Conservation (phyloP, 352 stramenopile species). For the Pythium rhizo-oryzae region DNA sequence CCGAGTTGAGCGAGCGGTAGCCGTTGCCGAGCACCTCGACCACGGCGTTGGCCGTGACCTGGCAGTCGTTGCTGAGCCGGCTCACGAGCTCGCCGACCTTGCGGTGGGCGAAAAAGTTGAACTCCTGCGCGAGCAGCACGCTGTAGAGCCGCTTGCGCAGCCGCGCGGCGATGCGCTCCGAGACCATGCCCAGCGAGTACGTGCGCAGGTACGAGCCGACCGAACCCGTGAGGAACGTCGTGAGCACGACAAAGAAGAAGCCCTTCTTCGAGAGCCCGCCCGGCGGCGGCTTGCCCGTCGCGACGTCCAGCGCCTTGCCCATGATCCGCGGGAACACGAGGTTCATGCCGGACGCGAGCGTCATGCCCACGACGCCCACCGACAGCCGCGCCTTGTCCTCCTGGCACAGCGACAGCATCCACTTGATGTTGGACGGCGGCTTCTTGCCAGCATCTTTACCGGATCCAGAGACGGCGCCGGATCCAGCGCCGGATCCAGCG, state of each 20-base stretch:
- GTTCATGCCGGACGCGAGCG: slow-evolving; percentile 86
- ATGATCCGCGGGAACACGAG: slow-evolving; percentile 90
- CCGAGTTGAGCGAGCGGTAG: slow-evolving; percentile 89
- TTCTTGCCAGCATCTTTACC: too few relatives aligned
- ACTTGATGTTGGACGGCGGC: slow-evolving; percentile 50
- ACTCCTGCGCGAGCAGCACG: slow-evolving; percentile 79
- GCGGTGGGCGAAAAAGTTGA: slow-evolving; percentile 80
- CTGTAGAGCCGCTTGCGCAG: slow-evolving; percentile 78
- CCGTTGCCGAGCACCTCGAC: slow-evolving; percentile 87
- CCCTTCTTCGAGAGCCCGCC: slow-evolving; percentile 77
- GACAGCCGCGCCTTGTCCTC: slow-evolving; percentile 71
- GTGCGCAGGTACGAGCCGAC: slow-evolving; percentile 87
- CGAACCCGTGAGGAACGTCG: slow-evolving; percentile 83
- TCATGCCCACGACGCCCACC: slow-evolving; percentile 78
- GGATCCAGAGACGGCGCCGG: too few relatives aligned
- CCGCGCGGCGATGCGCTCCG: slow-evolving; percentile 81
- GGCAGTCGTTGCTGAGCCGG: slow-evolving; percentile 85
- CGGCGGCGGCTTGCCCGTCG: slow-evolving; percentile 72
- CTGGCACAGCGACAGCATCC: slow-evolving; percentile 68
- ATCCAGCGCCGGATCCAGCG: slow-evolving; percentile 6
- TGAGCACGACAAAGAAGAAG: slow-evolving; percentile 86
- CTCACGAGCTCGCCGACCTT: slow-evolving; percentile 89
- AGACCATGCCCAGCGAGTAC: slow-evolving; percentile 90
- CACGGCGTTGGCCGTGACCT: slow-evolving; percentile 88
- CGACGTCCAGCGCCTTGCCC: slow-evolving; percentile 87